phyloP scores from a whole-genome alignment of 306 rosid species.

The Rosa multiflora region DNA sequence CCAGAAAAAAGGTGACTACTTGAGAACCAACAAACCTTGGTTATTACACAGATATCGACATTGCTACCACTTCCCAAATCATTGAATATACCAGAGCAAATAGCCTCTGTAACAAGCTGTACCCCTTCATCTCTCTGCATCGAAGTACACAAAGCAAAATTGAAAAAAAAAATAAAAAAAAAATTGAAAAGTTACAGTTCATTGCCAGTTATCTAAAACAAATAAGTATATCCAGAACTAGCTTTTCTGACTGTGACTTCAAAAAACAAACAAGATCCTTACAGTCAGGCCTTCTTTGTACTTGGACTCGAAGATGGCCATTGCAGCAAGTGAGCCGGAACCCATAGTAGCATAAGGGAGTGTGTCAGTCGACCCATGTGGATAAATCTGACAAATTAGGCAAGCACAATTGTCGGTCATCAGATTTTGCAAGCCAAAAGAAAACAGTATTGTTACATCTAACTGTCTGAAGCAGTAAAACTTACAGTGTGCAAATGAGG shows the following conservation, averaged over 20 bases:
- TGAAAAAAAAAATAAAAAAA: too few relatives aligned
- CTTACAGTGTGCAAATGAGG: conserved; percentile 94
- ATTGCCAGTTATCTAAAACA: background rate
- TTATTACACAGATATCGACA: conserved; percentile 89
- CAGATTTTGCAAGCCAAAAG: conserved; percentile 17
- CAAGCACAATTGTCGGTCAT: background rate
- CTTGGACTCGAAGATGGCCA: conserved; percentile 58
- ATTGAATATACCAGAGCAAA: conserved; percentile 90
- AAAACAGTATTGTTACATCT: background rate
- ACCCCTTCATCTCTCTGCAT: conserved; percentile 13
- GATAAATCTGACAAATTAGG: conserved; percentile 59
- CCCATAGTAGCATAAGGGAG: conserved; percentile 66
- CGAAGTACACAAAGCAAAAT: background rate
- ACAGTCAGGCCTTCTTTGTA: conserved; percentile 72
- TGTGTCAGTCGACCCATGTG: conserved; percentile 87
- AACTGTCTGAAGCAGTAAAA: conserved; percentile 15
- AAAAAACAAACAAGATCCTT: conserved; percentile 24
- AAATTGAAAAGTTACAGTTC: background rate
- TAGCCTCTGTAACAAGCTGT: conserved; percentile 52
- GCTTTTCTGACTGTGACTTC: background rate
- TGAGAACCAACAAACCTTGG: conserved; percentile 63
- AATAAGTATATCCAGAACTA: background rate
- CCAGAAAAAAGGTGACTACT: conserved; percentile 6
- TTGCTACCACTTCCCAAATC: conserved; percentile 99
- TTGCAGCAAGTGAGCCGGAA: conserved; percentile 64